These are phyloP conservation scores for Fusarium nisikadoi DNA, from an alignment of 2,329 filamentous ascomycete genomes.

Conservation along the genomic window DNA sequence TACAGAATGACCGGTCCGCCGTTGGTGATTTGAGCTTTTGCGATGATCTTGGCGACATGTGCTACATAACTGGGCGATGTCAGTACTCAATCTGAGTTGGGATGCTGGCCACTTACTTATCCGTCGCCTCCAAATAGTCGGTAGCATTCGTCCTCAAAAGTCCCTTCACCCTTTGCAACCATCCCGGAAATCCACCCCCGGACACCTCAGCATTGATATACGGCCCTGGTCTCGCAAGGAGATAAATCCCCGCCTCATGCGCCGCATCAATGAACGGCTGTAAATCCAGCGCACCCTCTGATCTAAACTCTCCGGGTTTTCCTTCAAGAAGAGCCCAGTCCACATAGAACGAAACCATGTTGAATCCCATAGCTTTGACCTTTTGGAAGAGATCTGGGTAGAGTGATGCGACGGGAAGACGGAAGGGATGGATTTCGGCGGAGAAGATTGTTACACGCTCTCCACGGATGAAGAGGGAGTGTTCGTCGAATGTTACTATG, in stretches of 20 bases:
- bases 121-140: conserved; percentile 72
- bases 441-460: conserved; percentile 77
- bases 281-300: conserved; percentile 77
- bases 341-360: conserved; percentile 80
- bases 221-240: conserved; percentile 76
- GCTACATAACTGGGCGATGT: conserved; percentile 55
- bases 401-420: conserved; percentile 58
- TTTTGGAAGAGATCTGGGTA: conserved; percentile 84
- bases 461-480: conserved; percentile 76
- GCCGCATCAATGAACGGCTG: conserved; percentile 83
- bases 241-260: conserved; percentile 76
- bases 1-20: conserved; percentile 82
- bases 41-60: conserved; percentile 72
- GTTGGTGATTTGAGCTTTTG: conserved; percentile 82
- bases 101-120: conserved; percentile 59
- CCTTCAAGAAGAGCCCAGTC: conserved; percentile 84
- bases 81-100: rapidly evolving
- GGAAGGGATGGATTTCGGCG: conserved; percentile 78
- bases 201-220: conserved; percentile 83
- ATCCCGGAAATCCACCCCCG: conserved; percentile 84
- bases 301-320: conserved; percentile 73
- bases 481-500: conserved; percentile 75
- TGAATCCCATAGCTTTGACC: conserved; percentile 83
- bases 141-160: conserved; percentile 70
- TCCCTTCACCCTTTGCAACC: conserved; percentile 76